Percentiles rank a stretch among this genome's conserved stretches.
phyloP scores from a whole-genome alignment of 2,329 filamentous ascomycete species.

The Cadophora luteo-olivacea region DNA sequence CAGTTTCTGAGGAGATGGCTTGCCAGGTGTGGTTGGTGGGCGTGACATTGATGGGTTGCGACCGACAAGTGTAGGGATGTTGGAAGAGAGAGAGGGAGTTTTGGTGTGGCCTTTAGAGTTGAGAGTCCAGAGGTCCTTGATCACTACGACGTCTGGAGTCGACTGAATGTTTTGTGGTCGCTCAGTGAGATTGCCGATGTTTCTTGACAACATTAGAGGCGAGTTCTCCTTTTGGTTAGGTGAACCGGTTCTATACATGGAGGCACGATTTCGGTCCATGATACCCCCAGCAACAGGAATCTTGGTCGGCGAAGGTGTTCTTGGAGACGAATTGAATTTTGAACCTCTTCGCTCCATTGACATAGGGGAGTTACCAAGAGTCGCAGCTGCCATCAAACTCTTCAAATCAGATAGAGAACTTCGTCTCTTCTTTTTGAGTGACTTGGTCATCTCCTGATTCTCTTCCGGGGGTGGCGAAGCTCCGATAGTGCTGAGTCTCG shows the following conservation, averaged over 20 bases:
- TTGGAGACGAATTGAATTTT: conserved; percentile 39
- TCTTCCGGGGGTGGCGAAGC: conserved; percentile 49
- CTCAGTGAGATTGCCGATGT: conserved; percentile 41
- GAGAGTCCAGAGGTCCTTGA: conserved; percentile 41
- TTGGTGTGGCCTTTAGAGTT: conserved; percentile 38
- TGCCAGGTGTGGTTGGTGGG: conserved; percentile 34
- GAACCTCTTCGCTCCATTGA: conserved; percentile 36
- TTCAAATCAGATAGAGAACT: conserved; percentile 91
- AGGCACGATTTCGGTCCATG: conserved; percentile 37
- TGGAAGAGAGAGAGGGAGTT: conserved; percentile 41
- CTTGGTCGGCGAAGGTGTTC: conserved; percentile 44
- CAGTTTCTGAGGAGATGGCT: conserved; percentile 51
- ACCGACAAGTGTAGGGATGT: conserved; percentile 41
- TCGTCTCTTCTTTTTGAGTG: conserved; percentile 79
- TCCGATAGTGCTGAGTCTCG: conserved; percentile 43
- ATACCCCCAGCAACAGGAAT: conserved; percentile 40
- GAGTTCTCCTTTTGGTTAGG: conserved; percentile 42
- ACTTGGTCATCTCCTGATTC: conserved; percentile 49
- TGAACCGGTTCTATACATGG: conserved; percentile 37
- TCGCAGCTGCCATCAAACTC: conserved; percentile 67
- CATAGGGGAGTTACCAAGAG: conserved; percentile 52
- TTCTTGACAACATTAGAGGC: conserved; percentile 31
- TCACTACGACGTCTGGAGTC: conserved; percentile 33
- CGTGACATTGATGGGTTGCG: conserved; percentile 34
- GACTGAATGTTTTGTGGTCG: conserved; percentile 43